Evolutionary conservation across 2,329 filamentous ascomycete genomes (phyloP).

Genomic region (Fonsecaea pedrosoi): DNA sequence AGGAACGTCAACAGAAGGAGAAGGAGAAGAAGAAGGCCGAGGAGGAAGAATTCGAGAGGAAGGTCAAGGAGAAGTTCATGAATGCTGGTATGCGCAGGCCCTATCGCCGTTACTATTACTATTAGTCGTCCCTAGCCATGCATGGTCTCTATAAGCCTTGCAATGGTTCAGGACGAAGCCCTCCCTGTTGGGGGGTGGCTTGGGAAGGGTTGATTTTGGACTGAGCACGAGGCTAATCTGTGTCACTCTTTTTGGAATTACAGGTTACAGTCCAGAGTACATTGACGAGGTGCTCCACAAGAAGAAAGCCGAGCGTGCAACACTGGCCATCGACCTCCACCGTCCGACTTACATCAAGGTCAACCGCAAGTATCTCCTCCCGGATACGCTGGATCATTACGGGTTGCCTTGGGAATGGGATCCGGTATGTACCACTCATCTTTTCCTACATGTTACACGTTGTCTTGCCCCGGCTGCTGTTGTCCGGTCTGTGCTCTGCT

Average conservation of each 20-base stretch:
- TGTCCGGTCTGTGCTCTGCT: not conserved
- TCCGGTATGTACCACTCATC: constrained; percentile 37
- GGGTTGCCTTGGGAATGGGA: constrained; percentile 56
- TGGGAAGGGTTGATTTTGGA: constrained; percentile 4
- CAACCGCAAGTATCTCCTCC: constrained; percentile 54
- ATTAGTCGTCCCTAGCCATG: not conserved
- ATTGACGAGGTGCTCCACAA: constrained; percentile 52
- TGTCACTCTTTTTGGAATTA: constrained; percentile 33
- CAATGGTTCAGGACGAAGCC: not conserved
- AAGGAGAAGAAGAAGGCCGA: constrained; percentile 57
- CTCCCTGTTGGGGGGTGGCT: constrained; percentile 1
- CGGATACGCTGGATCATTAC: constrained; percentile 56
- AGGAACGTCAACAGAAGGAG: constrained; percentile 54
- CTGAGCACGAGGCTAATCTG: constrained; percentile 22
- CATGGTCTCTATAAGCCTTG: not conserved
- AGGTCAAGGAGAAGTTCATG: constrained; percentile 48
- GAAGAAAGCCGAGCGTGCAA: constrained; percentile 44
- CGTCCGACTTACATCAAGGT: constrained; percentile 56
- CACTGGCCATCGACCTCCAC: constrained; percentile 38
- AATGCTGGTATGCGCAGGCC: constrained; percentile 34
- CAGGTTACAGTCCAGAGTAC: constrained; percentile 50
- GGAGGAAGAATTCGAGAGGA: constrained; percentile 57
- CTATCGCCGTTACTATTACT: constrained; percentile 16
- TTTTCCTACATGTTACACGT: not conserved
- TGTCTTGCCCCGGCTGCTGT: not conserved